Base-by-base conservation (phyloP, 2,329 filamentous ascomycete genomes). In the Fusarium brachygibbosum region DNA sequence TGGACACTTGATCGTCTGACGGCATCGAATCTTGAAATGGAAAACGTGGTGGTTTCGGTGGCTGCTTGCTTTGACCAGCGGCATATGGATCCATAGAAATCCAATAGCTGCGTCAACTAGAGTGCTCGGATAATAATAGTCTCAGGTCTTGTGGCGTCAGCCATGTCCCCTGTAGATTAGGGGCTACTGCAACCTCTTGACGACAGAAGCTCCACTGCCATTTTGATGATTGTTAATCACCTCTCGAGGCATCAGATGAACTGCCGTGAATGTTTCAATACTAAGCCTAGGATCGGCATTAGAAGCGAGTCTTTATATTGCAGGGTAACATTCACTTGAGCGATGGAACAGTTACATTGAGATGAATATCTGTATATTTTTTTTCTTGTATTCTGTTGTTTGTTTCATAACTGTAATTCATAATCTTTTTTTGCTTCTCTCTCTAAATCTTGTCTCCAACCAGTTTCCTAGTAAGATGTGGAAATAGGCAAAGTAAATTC, bases 1-100 rank as follows among this genome's bases (percentile, higher is more conserved):
- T 67, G 68, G 68, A 61, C 61, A 72, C 66, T 57, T 58, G 67
- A 58, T 69, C 58, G 61, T 62, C 68, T 63, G 63, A 70, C 55
- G 61, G 57, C 63, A 66, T 61, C 35, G 42, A 58, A 67, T 63
- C 49, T 60, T 42, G 45, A 53, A 63, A 48, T 67, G 35, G 52
- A 66, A 63, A 56, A 58, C 62, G 62, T 70, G 49, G 63, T 63
- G 52, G 60, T 60, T 64, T 55, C 58, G 54, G 71, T 73, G 58
- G 67, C 63, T 63, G 57, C 40, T 58, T 55, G 55, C 45, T 69
- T 62, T 51, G 65, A 53, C 58, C 63, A 49, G 68, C 28, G 31
- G 12, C 58, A 42, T 29, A 40, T 38, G 48, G 34, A 38, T 35
- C 34, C 34, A 28, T 45, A 28, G 17, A 45, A 34, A 14, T 16